Conservation (phyloP, 257 asterid genomes). For the Solanum microdontum region DNA sequence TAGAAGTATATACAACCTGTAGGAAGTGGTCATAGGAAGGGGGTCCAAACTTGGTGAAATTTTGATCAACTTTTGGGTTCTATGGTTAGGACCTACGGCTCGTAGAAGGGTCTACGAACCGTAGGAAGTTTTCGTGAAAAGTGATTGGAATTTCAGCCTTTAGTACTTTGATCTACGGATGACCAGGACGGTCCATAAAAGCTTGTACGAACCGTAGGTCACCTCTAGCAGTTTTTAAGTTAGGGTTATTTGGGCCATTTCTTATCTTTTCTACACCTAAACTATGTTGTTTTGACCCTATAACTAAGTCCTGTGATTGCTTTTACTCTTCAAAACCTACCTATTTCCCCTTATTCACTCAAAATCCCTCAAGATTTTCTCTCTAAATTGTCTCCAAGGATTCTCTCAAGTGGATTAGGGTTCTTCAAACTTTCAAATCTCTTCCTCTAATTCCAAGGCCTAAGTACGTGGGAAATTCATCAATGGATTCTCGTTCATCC, state of each 20-base stretch:
- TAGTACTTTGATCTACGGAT: background rate
- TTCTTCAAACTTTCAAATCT: background rate
- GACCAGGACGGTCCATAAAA: background rate
- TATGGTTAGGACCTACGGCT: background rate
- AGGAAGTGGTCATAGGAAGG: no score
- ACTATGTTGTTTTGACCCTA: background rate
- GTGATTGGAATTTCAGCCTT: background rate
- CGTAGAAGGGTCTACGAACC: background rate
- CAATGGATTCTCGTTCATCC: background rate
- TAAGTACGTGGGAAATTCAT: background rate
- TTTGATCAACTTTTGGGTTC: background rate
- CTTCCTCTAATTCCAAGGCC: background rate
- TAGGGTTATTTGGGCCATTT: background rate
- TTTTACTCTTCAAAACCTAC: background rate
- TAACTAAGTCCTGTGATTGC: background rate
- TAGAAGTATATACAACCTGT: background rate
- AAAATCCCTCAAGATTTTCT: background rate
- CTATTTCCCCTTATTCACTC: background rate
- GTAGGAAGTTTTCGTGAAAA: background rate
- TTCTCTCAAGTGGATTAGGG: background rate
- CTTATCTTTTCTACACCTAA: background rate
- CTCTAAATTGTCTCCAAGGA: background rate
- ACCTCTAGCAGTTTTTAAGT: background rate
- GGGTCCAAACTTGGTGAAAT: background rate
- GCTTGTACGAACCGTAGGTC: background rate